Conservation (phyloP, 164 flowering plant genomes). For the Platanus orientalis region DNA sequence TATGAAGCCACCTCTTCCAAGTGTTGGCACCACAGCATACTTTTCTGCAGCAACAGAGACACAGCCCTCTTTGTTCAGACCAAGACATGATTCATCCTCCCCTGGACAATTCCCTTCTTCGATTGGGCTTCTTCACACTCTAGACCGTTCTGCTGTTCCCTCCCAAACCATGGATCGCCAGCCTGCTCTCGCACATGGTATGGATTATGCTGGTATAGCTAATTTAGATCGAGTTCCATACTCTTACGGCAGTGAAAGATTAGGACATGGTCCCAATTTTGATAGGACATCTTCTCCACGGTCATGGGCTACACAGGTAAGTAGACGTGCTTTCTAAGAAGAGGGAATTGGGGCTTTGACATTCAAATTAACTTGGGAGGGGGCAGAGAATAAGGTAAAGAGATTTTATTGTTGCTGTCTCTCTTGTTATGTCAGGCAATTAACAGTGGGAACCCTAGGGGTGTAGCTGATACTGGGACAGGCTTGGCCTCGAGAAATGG, state of each 20-base stretch:
- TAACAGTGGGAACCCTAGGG: slow-evolving; percentile 25
- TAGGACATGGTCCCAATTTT: slow-evolving; percentile 30
- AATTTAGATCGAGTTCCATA: slow-evolving; percentile 25
- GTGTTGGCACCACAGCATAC: slow-evolving; percentile 19
- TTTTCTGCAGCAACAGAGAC: slow-evolving; percentile 30
- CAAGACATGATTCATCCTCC: slow-evolving; percentile 41
- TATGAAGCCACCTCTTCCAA: slow-evolving; percentile 19
- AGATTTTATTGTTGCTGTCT: neutral
- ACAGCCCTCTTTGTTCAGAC: slow-evolving; percentile 34
- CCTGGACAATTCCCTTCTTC: slow-evolving; percentile 38
- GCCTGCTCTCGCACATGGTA: slow-evolving; percentile 26
- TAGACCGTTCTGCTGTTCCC: slow-evolving; percentile 26
- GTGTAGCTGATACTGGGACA: slow-evolving; percentile 25
- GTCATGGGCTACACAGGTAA: slow-evolving; percentile 44
- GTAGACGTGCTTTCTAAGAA: neutral
- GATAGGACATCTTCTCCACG: slow-evolving; percentile 47
- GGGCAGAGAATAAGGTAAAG: neutral
- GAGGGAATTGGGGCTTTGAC: neutral
- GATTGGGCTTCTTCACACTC: slow-evolving; percentile 22
- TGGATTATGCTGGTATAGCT: slow-evolving; percentile 24
- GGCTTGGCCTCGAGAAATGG: slow-evolving; percentile 24
- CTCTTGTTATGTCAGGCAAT: slow-evolving; percentile 20
- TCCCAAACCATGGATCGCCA: slow-evolving; percentile 34
- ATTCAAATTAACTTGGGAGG: neutral
- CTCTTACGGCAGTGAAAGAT: slow-evolving; percentile 34